Percentiles rank a stretch among this genome's conserved stretches.
phyloP scores from a whole-genome alignment of 352 stramenopile species.

The Pythium chondricola region DNA sequence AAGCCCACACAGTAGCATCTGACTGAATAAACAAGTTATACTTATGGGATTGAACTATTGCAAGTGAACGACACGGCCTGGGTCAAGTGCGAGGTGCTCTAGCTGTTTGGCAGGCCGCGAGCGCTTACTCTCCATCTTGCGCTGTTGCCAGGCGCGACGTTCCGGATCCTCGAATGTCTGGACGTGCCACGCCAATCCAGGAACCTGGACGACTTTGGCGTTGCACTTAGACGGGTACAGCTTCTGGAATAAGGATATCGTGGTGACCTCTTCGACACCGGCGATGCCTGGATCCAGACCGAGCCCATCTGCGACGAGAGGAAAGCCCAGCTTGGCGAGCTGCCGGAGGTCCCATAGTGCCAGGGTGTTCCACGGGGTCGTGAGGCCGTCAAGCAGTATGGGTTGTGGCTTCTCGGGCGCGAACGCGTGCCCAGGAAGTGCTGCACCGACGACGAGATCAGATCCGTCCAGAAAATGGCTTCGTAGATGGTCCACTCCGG shows the following conservation, averaged over 20 bases:
- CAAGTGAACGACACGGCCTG: conserved; percentile 33
- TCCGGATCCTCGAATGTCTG: conserved; percentile 48
- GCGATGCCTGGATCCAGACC: conserved; percentile 36
- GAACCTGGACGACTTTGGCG: conserved; percentile 84
- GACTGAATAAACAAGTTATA: too few species aligned
- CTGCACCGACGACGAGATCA: conserved; percentile 89
- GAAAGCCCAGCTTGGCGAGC: conserved; percentile 89
- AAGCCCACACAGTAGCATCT: neutral
- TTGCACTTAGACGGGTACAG: conserved; percentile 52
- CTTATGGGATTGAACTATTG: too few species aligned
- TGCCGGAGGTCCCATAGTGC: conserved; percentile 91
- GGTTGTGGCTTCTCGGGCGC: conserved; percentile 27
- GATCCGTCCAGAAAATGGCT: conserved; percentile 55
- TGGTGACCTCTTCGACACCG: conserved; percentile 92
- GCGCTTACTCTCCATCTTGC: conserved; percentile 94
- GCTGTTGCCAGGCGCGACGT: conserved; percentile 87
- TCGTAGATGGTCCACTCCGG: conserved; percentile 50
- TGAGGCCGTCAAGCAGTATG: conserved; percentile 78
- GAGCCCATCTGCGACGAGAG: conserved; percentile 84
- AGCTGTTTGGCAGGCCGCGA: conserved; percentile 78
- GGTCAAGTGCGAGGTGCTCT: conserved; percentile 37
- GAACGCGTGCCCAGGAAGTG: conserved; percentile 78
- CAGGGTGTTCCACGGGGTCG: conserved; percentile 95
- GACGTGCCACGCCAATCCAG: conserved; percentile 80
- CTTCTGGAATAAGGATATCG: conserved; percentile 89